Conservation (phyloP, 495 filamentous ascomycete species). For the Neurospora terricola region DNA sequence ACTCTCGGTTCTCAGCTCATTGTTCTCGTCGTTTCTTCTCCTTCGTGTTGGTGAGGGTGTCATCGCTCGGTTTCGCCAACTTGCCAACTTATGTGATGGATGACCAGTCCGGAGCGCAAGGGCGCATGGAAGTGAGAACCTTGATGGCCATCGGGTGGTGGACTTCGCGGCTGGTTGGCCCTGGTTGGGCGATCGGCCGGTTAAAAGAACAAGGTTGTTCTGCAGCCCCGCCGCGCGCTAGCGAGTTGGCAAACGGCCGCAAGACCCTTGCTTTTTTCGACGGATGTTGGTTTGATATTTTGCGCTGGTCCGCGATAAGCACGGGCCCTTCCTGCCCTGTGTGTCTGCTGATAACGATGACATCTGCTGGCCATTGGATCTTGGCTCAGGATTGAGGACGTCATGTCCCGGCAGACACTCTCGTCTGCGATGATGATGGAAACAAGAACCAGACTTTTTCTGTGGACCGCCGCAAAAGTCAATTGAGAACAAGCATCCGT, state of each 20-base stretch:
- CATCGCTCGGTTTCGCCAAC: neutral
- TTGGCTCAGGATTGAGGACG: neutral
- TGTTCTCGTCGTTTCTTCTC: neutral
- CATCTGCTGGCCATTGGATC: neutral
- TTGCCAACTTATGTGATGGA: neutral
- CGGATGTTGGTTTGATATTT: neutral
- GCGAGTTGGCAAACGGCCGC: neutral
- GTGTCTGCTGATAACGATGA: neutral
- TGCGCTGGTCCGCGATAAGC: neutral
- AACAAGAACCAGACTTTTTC: neutral
- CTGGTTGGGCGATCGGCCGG: neutral
- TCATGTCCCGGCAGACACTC: neutral
- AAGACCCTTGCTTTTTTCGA: neutral
- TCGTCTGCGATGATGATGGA: neutral
- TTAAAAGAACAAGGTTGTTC: neutral
- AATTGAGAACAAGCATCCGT: neutral
- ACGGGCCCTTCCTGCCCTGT: neutral
- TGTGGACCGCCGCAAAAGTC: neutral
- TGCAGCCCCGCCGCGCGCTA: neutral
- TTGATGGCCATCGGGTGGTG: neutral
- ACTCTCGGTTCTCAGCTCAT: neutral
- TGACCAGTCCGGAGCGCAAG: neutral
- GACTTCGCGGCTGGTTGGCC: neutral
- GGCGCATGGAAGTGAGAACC: neutral
- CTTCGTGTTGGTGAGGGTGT: conserved; percentile 11